phyloP scores from a whole-genome alignment of 1,284 basidiomycete species.

The Naganishia cerealis region DNA sequence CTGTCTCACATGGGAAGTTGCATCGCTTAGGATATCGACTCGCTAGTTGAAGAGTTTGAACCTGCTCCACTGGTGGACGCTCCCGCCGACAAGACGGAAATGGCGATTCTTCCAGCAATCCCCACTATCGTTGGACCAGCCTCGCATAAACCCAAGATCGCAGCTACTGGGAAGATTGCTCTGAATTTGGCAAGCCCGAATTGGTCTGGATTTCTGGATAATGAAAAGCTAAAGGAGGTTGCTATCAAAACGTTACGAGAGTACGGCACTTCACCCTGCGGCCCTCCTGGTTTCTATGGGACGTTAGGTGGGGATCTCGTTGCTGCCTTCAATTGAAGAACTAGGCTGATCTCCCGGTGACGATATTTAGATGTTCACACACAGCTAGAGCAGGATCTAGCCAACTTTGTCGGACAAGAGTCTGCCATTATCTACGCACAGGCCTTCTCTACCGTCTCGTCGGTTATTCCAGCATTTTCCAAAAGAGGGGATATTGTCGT shows the following conservation, averaged over 20 bases:
- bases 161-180: conserved; percentile 72
- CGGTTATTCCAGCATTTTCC: conserved; percentile 94
- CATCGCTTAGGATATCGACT: conserved; percentile 79
- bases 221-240: conserved; percentile 80
- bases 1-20: neutral
- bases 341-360: neutral
- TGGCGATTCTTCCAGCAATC: conserved; percentile 68
- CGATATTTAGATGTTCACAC: conserved; percentile 76
- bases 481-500: conserved; percentile 98
- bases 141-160: conserved; percentile 77
- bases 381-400: conserved; percentile 81
- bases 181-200: conserved; percentile 89
- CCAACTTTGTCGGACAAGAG: conserved; percentile 86
- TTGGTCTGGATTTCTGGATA: conserved; percentile 85
- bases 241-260: conserved; percentile 83
- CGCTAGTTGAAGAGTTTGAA: conserved; percentile 91
- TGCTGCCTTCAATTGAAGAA: neutral
- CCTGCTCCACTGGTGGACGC: conserved; percentile 74
- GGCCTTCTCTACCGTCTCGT: conserved; percentile 85
- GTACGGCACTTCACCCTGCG: conserved; percentile 94
- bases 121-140: conserved; percentile 79
- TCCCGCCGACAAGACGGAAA: conserved; percentile 64
- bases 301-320: conserved; percentile 68
- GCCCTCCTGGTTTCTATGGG: conserved; percentile 96
- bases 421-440: conserved; percentile 91